Evolutionary conservation across 768 basidiomycete species (phyloP).

Genomic region (Gloeopeniophorella convolvens): DNA sequence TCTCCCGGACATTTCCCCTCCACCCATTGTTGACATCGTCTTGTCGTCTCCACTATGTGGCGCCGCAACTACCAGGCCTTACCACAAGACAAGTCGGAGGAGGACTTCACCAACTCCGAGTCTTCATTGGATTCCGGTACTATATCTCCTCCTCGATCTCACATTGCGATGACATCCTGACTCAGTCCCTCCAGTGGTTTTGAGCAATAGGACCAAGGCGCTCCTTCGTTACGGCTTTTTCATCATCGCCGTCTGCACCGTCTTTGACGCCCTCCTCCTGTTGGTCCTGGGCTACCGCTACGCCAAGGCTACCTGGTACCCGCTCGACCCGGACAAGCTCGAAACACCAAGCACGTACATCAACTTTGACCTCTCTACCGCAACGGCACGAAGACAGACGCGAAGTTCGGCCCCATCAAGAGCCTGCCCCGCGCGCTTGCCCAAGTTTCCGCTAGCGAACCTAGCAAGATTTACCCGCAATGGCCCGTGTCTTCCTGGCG

Average conservation of each 20-base stretch:
- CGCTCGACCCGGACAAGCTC: background rate
- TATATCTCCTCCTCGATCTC: background rate
- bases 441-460: constrained; percentile 4
- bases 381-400: constrained; percentile 6
- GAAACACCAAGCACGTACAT: constrained; percentile 6
- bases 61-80: background rate
- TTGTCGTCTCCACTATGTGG: background rate
- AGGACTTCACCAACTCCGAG: background rate
- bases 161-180: background rate
- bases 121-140: background rate
- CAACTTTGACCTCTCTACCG: constrained; percentile 11
- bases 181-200: background rate
- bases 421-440: background rate
- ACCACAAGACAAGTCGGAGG: background rate
- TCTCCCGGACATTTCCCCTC: too few species aligned
- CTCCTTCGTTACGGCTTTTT: background rate
- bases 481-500: constrained; percentile 9
- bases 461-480: constrained; percentile 3
- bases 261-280: background rate
- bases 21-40: background rate
- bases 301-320: background rate
- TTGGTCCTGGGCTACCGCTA: constrained; percentile 8
- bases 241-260: background rate
- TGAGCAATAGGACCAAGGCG: background rate
- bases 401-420: background rate